These are phyloP conservation scores for Ganoderma resinaceum DNA, from an alignment of 1,284 basidiomycete genomes.

Conservation along the genomic window DNA sequence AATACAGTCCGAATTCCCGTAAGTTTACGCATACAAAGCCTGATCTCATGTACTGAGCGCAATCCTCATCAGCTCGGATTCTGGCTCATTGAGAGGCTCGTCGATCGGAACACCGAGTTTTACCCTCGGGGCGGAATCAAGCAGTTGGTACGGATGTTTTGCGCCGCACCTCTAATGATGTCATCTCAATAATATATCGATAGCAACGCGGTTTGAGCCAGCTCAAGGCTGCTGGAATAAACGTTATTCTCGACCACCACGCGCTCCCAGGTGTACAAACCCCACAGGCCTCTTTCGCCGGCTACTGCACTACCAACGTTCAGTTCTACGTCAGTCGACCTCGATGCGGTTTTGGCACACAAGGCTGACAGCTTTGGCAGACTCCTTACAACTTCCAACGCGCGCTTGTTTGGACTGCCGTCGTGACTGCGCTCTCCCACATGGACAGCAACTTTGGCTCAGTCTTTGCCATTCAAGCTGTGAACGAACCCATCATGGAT, in stretches of 20 bases:
- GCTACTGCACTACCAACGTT: slow-evolving; percentile 72
- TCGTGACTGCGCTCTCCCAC: not conserved
- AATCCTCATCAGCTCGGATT: slow-evolving; percentile 65
- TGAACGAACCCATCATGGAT: not conserved
- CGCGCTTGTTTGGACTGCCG: not conserved
- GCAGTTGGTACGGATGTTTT: slow-evolving; percentile 56
- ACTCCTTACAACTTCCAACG: not conserved
- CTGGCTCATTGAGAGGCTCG: slow-evolving; percentile 80
- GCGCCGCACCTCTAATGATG: not conserved
- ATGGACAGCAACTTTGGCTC: not conserved
- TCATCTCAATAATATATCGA: not conserved
- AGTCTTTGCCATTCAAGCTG: not conserved
- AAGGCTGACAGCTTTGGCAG: not conserved
- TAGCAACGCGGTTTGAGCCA: slow-evolving; percentile 67
- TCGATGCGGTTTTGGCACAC: not conserved
- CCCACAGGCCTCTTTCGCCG: slow-evolving; percentile 67
- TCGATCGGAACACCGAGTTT: slow-evolving; percentile 64
- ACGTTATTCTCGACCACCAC: slow-evolving; percentile 77
- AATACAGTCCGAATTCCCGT: slow-evolving; percentile 82
- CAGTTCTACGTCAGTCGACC: slow-evolving; percentile 69
- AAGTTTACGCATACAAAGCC: slow-evolving; percentile 32
- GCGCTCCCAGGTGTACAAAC: slow-evolving; percentile 76
- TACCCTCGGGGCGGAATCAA: slow-evolving; percentile 74
- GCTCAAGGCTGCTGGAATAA: slow-evolving; percentile 67
- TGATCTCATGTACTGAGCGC: not conserved